Conservation (phyloP, 2,329 filamentous ascomycete species). For the Fusarium albidum region DNA sequence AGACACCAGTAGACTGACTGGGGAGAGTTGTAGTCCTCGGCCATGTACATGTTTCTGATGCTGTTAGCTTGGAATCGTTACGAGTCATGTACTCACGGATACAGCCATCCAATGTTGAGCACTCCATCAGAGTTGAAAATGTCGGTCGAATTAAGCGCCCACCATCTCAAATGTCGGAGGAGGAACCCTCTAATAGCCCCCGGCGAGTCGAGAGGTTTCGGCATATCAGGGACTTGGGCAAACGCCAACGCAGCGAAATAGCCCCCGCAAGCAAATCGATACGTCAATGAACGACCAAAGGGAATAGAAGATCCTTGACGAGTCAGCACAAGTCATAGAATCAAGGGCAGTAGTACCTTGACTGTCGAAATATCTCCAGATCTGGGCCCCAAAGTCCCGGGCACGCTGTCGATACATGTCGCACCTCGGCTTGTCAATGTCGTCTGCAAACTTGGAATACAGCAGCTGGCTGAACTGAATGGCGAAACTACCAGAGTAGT, state of each 20-base stretch:
- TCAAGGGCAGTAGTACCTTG: conserved; percentile 47
- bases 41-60: conserved; percentile 59
- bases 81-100: conserved; percentile 36
- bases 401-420: conserved; percentile 50
- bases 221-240: conserved; percentile 49
- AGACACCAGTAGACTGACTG: conserved; percentile 64
- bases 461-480: conserved; percentile 61
- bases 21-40: conserved; percentile 65
- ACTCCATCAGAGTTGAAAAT: conserved; percentile 60
- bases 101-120: conserved; percentile 53
- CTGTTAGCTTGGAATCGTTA: neutral
- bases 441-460: conserved; percentile 52
- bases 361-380: conserved; percentile 58
- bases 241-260: conserved; percentile 58
- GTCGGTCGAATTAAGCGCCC: conserved; percentile 49
- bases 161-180: conserved; percentile 59
- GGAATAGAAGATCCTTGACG: conserved; percentile 57
- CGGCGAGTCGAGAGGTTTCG: conserved; percentile 46
- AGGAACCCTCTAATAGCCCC: conserved; percentile 58
- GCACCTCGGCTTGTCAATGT: conserved; percentile 50
- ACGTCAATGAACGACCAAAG: conserved; percentile 60
- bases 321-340: neutral
- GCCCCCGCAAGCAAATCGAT: conserved; percentile 58
- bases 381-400: conserved; percentile 48
- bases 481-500: conserved; percentile 63